Conservation (phyloP, 768 basidiomycete species). For the Boletus barrowsii region DNA sequence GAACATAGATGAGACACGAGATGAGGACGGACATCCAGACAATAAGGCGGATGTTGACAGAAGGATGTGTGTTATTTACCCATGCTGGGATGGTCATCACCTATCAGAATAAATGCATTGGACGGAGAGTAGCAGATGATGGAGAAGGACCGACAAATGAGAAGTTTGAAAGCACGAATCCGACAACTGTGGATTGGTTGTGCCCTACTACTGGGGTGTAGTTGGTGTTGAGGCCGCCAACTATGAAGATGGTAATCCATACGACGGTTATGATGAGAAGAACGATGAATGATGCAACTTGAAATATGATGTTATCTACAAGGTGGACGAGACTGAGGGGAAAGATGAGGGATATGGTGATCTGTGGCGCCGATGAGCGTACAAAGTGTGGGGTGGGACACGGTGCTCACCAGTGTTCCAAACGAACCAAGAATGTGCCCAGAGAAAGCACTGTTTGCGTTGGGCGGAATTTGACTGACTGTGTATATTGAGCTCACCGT, state of each 20-base stretch:
- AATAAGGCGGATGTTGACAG: conserved; percentile 20
- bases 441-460: conserved; percentile 15
- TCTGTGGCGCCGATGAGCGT: conserved; percentile 10
- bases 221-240: conserved; percentile 11
- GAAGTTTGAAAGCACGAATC: conserved; percentile 25
- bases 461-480: conserved; percentile 12
- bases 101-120: not conserved
- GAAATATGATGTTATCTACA: conserved; percentile 25
- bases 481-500: not conserved
- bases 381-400: not conserved
- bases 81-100: conserved; percentile 25
- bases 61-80: conserved; percentile 24
- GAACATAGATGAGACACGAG: conserved; percentile 24
- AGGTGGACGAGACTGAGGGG: conserved; percentile 24
- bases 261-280: conserved; percentile 18
- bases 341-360: conserved; percentile 17
- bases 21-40: conserved; percentile 23
- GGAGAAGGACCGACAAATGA: conserved; percentile 18
- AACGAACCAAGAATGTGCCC: conserved; percentile 23
- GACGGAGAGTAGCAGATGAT: not conserved
- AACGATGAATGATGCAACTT: conserved; percentile 19
- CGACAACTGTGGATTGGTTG: conserved; percentile 19
- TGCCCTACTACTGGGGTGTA: conserved; percentile 14
- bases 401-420: conserved; percentile 16
- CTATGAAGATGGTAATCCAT: conserved; percentile 18